A percentile compares a stretch with the other conserved stretches of the same genome.
These are phyloP conservation scores for Ophiostoma himal-ulmi DNA, from an alignment of 2,329 filamentous ascomycete genomes.

Conservation along the genomic window DNA sequence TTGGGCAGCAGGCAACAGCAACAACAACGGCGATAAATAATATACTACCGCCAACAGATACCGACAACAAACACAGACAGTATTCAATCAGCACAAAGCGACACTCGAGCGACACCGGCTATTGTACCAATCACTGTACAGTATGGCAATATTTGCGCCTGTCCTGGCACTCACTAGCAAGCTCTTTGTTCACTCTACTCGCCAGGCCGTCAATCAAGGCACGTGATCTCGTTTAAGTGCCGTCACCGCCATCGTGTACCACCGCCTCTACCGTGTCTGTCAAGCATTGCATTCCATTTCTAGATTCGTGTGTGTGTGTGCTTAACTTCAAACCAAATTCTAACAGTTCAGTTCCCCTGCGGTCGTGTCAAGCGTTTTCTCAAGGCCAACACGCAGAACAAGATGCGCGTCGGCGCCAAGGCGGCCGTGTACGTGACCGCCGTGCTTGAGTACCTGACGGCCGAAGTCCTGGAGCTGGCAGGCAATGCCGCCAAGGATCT, in stretches of 20 bases:
- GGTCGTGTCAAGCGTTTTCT: slow-evolving; percentile 99
- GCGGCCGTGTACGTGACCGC: slow-evolving; percentile 97
- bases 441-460: slow-evolving; percentile 95
- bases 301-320: background rate
- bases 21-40: background rate
- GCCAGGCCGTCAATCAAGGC: background rate
- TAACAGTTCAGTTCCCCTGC: slow-evolving; percentile 75
- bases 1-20: background rate
- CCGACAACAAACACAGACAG: background rate
- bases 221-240: background rate
- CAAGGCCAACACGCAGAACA: slow-evolving; percentile 98
- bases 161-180: background rate
- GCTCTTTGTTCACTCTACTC: background rate
- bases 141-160: background rate
- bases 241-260: background rate
- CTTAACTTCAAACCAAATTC: background rate
- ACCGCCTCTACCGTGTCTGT: background rate
- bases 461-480: slow-evolving; percentile 94
- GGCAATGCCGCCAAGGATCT: slow-evolving; percentile 99
- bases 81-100: background rate
- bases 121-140: background rate
- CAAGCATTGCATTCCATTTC: background rate
- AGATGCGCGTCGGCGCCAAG: slow-evolving; percentile 99
- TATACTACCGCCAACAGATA: background rate
- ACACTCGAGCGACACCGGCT: background rate